Base-by-base conservation (phyloP, 2,329 filamentous ascomycete species). In the Beauveria sp. region DNA sequence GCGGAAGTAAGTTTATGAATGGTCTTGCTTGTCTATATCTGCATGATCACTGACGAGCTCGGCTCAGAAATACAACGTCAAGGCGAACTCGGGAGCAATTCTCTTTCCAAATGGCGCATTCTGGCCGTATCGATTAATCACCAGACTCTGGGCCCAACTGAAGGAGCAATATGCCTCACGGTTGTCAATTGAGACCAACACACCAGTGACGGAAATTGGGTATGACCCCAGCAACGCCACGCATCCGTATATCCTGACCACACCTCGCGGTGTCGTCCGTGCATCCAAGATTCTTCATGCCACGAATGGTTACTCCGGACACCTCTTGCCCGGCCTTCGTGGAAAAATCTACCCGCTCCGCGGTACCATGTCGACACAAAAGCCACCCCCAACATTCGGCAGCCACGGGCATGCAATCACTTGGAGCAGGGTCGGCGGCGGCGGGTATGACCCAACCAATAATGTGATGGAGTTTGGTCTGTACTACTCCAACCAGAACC, bases 211-310 rank as follows among this genome's bases (percentile, higher is more conserved):
- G 2, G 63, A 65, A 10, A 62, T 72, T 63, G 34, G 69, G 65
- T 22, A 58, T 69, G n/a, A 31, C 63, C 3, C 58, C 59, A 20
- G 43, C 1, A 34, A 59, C 12, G 8, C 64, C 14, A 8, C 60
- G 0, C 62, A 69, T 14, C 76, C 71, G 1, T 82, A 80, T 65
- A 64, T 69, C 1, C 61, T 85, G 1, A 63, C 68, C 2, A 86
- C 83, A 0, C 63, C 67, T 0, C 72, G 80, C 3, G 83, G 82
- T 0, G 64, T 48, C 0, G 74, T 85, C 14, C 67, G 66, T 1
- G 75, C 80, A 16, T 72, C 72, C 2, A 76, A 82, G 55, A 71
- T 87, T 6, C 74, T 86, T 1, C 81, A 86, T 64, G 80, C 80
- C 42, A 86, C 82, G 0, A 85, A 87, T 64, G 81, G 73, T 2